phyloP scores from a whole-genome alignment of 228 moss, liverwort and hornwort genomes.

The Sphagnum magellanicum region DNA sequence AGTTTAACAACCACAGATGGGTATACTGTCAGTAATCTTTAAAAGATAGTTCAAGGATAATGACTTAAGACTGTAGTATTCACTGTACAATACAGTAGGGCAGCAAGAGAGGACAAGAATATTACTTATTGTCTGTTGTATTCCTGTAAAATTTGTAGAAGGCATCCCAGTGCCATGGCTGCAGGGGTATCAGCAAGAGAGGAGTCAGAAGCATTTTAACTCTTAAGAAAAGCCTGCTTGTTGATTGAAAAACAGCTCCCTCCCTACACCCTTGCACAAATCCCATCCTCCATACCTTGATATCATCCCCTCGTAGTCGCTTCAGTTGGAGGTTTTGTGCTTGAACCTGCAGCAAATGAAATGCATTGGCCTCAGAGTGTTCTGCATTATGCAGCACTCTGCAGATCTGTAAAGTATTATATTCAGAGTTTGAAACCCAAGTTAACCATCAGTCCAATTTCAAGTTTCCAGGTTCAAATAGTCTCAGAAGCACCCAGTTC shows the following conservation, averaged over 20 bases:
- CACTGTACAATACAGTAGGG: not conserved
- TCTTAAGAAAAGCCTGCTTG: not conserved
- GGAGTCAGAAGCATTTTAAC: not conserved
- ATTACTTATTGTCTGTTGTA: constrained; percentile 96
- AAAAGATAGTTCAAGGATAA: too few relatives aligned
- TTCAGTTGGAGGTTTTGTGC: constrained; percentile 74
- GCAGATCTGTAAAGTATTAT: too few relatives aligned
- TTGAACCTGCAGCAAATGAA: constrained; percentile 44
- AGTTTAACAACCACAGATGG: not conserved
- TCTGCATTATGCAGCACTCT: too few relatives aligned
- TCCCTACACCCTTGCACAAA: not conserved
- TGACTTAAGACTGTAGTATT: too few relatives aligned
- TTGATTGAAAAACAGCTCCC: too few relatives aligned
- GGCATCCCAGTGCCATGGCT: constrained; percentile 95
- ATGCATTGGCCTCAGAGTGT: not conserved
- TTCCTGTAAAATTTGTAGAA: constrained; percentile 94
- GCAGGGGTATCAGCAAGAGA: constrained; percentile 7
- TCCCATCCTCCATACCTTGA: constrained; percentile 54
- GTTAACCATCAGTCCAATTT: too few relatives aligned
- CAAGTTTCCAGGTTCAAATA: too few relatives aligned
- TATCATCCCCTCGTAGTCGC: constrained; percentile 88
- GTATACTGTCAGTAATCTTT: too few relatives aligned
- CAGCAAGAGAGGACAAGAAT: not conserved
- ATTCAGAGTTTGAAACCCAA: too few relatives aligned
- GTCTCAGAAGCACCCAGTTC: too few relatives aligned